A percentile compares a stretch with the other conserved stretches of the same genome.
phyloP scores from a whole-genome alignment of 225 moss, liverwort and hornwort species.

The Pleurozium schreberi region DNA sequence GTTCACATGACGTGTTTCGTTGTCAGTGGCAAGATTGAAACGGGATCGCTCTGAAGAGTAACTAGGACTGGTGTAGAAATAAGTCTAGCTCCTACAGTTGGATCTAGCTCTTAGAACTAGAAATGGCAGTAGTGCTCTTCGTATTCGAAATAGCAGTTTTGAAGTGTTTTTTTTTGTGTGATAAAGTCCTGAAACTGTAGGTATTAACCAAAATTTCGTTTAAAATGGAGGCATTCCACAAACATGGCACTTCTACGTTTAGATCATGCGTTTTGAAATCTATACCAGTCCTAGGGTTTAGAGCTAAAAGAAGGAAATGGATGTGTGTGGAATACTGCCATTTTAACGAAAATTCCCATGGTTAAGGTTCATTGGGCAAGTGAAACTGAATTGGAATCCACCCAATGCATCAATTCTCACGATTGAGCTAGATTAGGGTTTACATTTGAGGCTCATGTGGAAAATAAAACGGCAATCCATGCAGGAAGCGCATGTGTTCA shows the following conservation, averaged over 20 bases:
- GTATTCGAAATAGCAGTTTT: background rate
- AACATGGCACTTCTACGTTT: too few species aligned
- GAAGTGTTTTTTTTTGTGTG: too few species aligned
- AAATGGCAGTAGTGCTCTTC: background rate
- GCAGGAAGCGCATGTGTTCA: slow-evolving; percentile 93
- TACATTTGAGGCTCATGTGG: background rate
- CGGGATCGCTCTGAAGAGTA: background rate
- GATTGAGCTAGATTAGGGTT: background rate
- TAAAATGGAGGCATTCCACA: too few species aligned
- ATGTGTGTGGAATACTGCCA: too few species aligned
- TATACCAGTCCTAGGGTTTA: too few species aligned
- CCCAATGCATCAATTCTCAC: background rate
- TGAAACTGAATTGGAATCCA: background rate
- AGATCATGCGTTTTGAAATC: too few species aligned
- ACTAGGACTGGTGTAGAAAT: background rate
- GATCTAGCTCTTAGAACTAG: background rate
- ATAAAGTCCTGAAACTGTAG: too few species aligned
- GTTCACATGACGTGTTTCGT: background rate
- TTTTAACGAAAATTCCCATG: too few species aligned
- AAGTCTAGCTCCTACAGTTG: background rate
- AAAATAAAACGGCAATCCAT: background rate
- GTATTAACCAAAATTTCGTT: too few species aligned
- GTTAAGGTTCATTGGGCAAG: background rate
- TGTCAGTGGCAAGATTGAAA: background rate
- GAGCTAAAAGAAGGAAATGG: too few species aligned